phyloP scores from a whole-genome alignment of 129 eudicot genomes.

The Daucus carota region DH1_v3.0 NC_030382.2:55683001-55683500 shows the following conservation, averaged over 20 bases:
- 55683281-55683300: background rate
- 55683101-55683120: slow-evolving; percentile 20
- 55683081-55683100: slow-evolving; percentile 94
- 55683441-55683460: too few relatives aligned
- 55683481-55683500: too few relatives aligned
- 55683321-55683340: background rate
- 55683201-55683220: background rate
- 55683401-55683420: too few relatives aligned
- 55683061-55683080: slow-evolving; percentile 84
- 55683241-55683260: background rate
- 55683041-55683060: slow-evolving; percentile 84
- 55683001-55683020: slow-evolving; percentile 70
- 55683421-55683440: too few relatives aligned
- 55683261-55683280: background rate
- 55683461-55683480: too few relatives aligned
- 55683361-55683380: background rate
- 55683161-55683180: slow-evolving; percentile 7
- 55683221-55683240: background rate
- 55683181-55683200: background rate
- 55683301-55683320: background rate
- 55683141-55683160: slow-evolving; percentile 13
- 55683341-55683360: background rate
- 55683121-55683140: slow-evolving; percentile 16
- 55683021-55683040: slow-evolving; percentile 83
- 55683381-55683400: too few relatives aligned